A percentile compares a stretch with the other conserved stretches of the same genome.
Evolutionary conservation across 805 yeast genomes (phyloP).

Genomic region (Starmerella stigmatis): DNA sequence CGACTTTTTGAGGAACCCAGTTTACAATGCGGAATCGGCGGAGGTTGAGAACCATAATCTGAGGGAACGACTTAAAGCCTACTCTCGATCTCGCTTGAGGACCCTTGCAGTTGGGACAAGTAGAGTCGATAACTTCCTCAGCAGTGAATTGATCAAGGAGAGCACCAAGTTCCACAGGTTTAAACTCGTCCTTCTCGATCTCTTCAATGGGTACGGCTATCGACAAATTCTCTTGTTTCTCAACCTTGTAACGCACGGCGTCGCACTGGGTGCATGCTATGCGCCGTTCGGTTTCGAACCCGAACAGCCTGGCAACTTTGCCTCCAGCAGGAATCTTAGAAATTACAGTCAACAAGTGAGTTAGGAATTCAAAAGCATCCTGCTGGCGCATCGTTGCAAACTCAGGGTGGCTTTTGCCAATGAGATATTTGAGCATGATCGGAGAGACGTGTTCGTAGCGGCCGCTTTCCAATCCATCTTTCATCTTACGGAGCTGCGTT

Average conservation of each 20-base stretch:
- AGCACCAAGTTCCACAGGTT: constrained; percentile 40
- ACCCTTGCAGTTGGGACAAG: constrained; percentile 38
- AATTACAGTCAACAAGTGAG: constrained; percentile 52
- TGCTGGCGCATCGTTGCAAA: constrained; percentile 84
- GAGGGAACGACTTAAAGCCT: constrained; percentile 53
- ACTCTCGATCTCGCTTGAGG: constrained; percentile 32
- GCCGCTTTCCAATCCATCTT: constrained; percentile 70
- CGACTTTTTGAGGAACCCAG: constrained; percentile 82
- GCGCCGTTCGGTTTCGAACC: constrained; percentile 56
- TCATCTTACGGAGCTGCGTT: constrained; percentile 69
- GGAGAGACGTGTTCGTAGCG: constrained; percentile 65
- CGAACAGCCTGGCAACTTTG: constrained; percentile 49
- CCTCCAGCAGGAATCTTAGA: constrained; percentile 39
- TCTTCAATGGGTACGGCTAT: constrained; percentile 43
- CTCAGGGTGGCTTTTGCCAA: constrained; percentile 72
- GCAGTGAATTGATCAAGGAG: constrained; percentile 41
- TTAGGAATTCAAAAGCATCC: constrained; percentile 85
- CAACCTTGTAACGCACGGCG: constrained; percentile 47
- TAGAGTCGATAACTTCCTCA: constrained; percentile 49
- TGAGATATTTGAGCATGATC: constrained; percentile 56
- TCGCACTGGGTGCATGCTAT: constrained; percentile 49
- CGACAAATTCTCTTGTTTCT: constrained; percentile 53
- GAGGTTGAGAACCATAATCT: constrained; percentile 58
- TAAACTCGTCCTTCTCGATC: constrained; percentile 40
- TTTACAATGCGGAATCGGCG: constrained; percentile 73